Evolutionary conservation across 352 stramenopile genomes (phyloP), one percentile per base, ranked within the genome.

Genomic region (Phytophthora palmivora): DNA sequence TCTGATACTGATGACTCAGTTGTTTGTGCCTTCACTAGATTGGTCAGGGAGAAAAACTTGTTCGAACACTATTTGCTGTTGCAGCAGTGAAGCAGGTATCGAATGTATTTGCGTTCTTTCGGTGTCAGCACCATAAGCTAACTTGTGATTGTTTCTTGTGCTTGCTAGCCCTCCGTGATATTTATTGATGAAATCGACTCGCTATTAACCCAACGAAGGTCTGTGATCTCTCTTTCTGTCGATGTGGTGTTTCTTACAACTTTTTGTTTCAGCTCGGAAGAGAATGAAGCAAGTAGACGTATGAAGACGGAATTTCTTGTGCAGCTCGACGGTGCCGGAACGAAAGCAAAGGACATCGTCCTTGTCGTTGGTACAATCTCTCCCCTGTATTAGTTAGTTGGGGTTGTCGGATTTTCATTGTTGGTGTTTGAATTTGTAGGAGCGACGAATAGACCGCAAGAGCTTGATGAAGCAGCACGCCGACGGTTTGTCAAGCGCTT

Each of bases 121-220:
- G 10, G 19, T 26, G 28, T 21, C 2, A 37, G 38, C 15, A 7
- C 22, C 16, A 16, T 39, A 21, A n/a, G n/a, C 41, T 52, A 56
- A 52, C n/a, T 14, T 15, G n/a, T 16, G 10, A 32, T 49, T 22
- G 47, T 28, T 38, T 22, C 43, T 49, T 22, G 10, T 30, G 14
- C n/a, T 46, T 60, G 34, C 16, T 54, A 98, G 82, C 97, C 97
- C 8, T 94, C 94, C 0, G 96, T 99, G 2, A 97, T 99, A 43
- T 99, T 99, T 67, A 99, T 99, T 45, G 97, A 99, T 71, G 97
- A 99, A 79, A 98, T 99, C 59, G 98, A 99, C 78, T 99, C 96
- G 2, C 78, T 99, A 16, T 79, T 99, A 26, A 98, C 92, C 1
- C 89, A 99, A 75, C 77, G 98, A 64, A 98, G 91, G 75, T 91